Base-by-base conservation (phyloP, 225 moss, liverwort and hornwort species). In the Marchantia paleacea region DNA sequence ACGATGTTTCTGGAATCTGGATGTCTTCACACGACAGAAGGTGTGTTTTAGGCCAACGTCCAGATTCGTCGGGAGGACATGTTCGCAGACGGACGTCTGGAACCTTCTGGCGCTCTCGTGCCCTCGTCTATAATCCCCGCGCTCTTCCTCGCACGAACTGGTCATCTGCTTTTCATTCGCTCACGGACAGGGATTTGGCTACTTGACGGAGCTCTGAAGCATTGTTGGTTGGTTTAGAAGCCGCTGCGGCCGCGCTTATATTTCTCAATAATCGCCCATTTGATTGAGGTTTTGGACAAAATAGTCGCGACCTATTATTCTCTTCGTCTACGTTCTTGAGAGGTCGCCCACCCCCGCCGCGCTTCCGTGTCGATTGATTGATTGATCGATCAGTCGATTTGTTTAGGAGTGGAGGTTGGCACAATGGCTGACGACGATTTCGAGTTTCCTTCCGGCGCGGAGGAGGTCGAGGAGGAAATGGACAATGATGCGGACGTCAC, bases 371-470 rank as follows among this genome's bases (percentile, higher is more conserved):
- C 39, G 22, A 6, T 20, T 71, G 8, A 25, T 48, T 49, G 8
- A 7, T 16, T 20, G 26, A 8, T 13, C 75, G 15, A 16, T 26
- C 0, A 0, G 0, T 18, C 55, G 39, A 12, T 9, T 11, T 22
- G 7, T 29, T 19, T 26, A 3, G 15, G 20, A 6, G 25, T 10
- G 1, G 12, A 75, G 55, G 24, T 20, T 64, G 9, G 26, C 39
- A 2, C 7, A 3, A 97, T 97, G 97, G 90, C 93, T 49, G 87
- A 83, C 70, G 92, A 93, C 54, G 95, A 99, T n/a, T 77, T 99
- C 24, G 87, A 87, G 75, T 80, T 80, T 60, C 80, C 84, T 26
- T 55, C 80, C 6, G 84, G 48, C 2, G 75, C 81, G 6, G 91
- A 90, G 55, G 95, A 92, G 80, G 80, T 85, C 3, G 91, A 90